A percentile compares a stretch with the other conserved stretches of the same genome.
These are phyloP conservation scores for Populus tomentosa DNA, from an alignment of 441 rosid genomes.

Conservation along the genomic window DNA sequence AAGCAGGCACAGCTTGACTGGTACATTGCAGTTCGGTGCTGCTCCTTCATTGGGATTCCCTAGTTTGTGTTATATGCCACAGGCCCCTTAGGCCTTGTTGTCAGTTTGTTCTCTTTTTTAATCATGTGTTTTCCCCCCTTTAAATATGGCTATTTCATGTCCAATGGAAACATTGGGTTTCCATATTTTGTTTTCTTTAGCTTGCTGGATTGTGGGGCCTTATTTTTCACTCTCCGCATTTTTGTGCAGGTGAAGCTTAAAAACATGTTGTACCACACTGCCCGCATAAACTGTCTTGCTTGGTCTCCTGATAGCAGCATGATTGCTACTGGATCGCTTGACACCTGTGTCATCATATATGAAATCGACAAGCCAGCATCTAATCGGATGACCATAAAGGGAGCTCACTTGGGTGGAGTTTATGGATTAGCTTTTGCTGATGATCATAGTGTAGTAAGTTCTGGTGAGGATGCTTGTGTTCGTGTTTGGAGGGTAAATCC, in stretches of 20 bases:
- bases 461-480: conserved; percentile 97
- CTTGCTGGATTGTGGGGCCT: neutral
- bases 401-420: conserved; percentile 93
- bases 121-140: too few relatives aligned
- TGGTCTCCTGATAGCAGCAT: conserved; percentile 83
- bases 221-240: neutral
- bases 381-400: conserved; percentile 68
- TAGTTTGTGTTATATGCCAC: neutral
- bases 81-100: neutral
- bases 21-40: neutral
- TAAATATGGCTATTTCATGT: too few relatives aligned
- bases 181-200: neutral
- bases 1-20: neutral
- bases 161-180: too few relatives aligned
- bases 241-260: conserved; percentile 70
- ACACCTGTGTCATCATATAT: conserved; percentile 77
- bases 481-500: conserved; percentile 69
- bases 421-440: conserved; percentile 82
- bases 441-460: conserved; percentile 61
- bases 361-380: conserved; percentile 82
- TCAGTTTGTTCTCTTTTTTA: too few relatives aligned
- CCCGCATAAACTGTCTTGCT: conserved; percentile 94
- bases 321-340: conserved; percentile 95
- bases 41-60: neutral
- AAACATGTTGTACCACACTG: conserved; percentile 91